These are phyloP conservation scores for Gracilariopsis chorda DNA, from an alignment of 23 red algal species.

Conservation along the genomic window DNA sequence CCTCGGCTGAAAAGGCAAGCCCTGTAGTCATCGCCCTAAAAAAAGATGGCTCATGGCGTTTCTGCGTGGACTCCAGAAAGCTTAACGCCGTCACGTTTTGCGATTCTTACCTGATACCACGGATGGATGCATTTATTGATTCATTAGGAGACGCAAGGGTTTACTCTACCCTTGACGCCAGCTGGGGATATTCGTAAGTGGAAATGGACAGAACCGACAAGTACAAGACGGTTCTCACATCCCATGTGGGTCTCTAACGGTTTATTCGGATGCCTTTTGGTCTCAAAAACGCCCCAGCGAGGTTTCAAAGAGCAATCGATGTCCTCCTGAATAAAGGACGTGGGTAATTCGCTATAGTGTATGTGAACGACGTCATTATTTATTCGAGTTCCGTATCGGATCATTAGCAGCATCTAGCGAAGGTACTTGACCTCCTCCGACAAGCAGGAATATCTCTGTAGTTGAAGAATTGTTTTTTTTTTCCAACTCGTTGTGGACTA, in stretches of 20 bases:
- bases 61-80: no score
- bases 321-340: neutral
- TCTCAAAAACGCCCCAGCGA: constrained; percentile 5
- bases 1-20: neutral
- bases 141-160: constrained; percentile 28
- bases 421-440: neutral
- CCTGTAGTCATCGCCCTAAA: constrained; percentile 6
- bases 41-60: neutral
- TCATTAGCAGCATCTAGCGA: neutral
- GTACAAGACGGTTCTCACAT: neutral
- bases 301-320: neutral
- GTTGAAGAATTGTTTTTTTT: neutral
- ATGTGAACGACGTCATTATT: constrained; percentile 11
- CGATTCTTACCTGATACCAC: no score
- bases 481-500: constrained; percentile 2
- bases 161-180: constrained; percentile 1
- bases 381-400: neutral
- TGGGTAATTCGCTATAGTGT: neutral
- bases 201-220: neutral
- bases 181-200: neutral
- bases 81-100: neutral
- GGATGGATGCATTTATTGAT: constrained; percentile 8
- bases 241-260: neutral
- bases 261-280: constrained; percentile 33
- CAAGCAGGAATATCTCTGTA: neutral